Conservation (phyloP, 1,284 basidiomycete genomes). For the Austroboletus rostrupii region DNA sequence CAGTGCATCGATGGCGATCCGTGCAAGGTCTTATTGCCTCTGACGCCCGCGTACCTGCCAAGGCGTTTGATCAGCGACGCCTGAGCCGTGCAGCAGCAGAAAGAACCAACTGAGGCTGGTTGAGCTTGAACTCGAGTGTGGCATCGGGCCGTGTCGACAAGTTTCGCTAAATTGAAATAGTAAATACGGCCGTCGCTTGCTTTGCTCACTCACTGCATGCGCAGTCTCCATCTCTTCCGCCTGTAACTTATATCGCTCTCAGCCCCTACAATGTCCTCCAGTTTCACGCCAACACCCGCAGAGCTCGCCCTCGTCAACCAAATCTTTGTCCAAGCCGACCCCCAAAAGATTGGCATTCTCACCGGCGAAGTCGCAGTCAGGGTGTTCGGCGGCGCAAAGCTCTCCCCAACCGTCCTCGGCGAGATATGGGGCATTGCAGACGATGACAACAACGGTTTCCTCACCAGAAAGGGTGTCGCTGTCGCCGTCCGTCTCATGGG, state of each 20-base stretch:
- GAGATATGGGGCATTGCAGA: constrained; percentile 95
- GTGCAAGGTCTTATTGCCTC: no score
- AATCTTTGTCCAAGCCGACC: constrained; percentile 67
- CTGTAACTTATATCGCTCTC: constrained; percentile 21
- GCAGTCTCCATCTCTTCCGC: constrained; percentile 12
- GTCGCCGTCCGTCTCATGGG: constrained; percentile 88
- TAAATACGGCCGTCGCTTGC: not conserved
- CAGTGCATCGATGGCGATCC: no score
- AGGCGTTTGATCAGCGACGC: no score
- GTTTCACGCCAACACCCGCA: constrained; percentile 61
- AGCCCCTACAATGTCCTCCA: constrained; percentile 47
- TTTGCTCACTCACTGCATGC: constrained; percentile 12
- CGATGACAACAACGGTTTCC: constrained; percentile 87
- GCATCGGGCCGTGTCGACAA: no score
- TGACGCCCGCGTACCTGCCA: no score
- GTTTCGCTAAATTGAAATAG: no score
- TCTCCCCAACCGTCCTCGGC: constrained; percentile 76
- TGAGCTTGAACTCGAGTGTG: no score
- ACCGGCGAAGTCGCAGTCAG: constrained; percentile 83
- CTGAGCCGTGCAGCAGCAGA: no score
- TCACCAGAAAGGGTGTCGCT: constrained; percentile 83
- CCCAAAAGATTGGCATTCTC: constrained; percentile 76
- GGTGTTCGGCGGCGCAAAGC: constrained; percentile 75
- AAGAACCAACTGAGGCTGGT: no score
- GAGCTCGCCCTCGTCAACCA: constrained; percentile 67